phyloP scores from a whole-genome alignment of 2,329 filamentous ascomycete species.

The Xylariaceae sp. region DNA sequence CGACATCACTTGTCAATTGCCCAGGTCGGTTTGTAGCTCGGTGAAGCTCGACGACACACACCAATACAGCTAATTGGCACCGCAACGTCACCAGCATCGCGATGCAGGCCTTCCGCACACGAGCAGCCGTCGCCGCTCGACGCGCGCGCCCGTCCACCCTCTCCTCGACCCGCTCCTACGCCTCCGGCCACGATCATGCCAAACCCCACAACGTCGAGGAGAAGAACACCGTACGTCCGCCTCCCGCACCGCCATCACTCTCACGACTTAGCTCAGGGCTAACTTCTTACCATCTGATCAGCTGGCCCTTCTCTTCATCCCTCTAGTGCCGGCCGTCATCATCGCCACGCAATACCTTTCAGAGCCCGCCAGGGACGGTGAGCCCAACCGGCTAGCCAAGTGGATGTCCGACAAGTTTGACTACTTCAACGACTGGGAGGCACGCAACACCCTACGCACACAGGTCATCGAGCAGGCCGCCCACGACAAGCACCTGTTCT shows the following conservation, averaged over 20 bases:
- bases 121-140: slow-evolving; percentile 41
- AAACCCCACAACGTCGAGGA: slow-evolving; percentile 45
- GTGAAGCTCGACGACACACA: slow-evolving; percentile 15
- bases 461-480: slow-evolving; percentile 54
- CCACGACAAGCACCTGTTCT: slow-evolving; percentile 55
- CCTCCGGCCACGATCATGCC: slow-evolving; percentile 41
- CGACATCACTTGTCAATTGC: slow-evolving; percentile 18
- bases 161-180: slow-evolving; percentile 48
- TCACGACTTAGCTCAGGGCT: too few relatives aligned
- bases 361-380: slow-evolving; percentile 48
- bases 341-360: slow-evolving; percentile 47
- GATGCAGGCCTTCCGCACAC: slow-evolving; percentile 42
- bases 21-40: slow-evolving; percentile 12
- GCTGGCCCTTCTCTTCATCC: too few relatives aligned
- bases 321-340: slow-evolving; percentile 29
- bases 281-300: too few relatives aligned
- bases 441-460: slow-evolving; percentile 52
- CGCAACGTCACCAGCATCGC: slow-evolving; percentile 14
- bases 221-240: slow-evolving; percentile 53
- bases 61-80: slow-evolving; percentile 27
- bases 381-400: slow-evolving; percentile 45
- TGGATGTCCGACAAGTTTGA: slow-evolving; percentile 44
- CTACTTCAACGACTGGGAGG: slow-evolving; percentile 49
- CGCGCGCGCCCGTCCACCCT: slow-evolving; percentile 32
- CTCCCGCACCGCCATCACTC: not conserved